These are phyloP conservation scores for Prinsepia uniflora DNA, from an alignment of 306 rosid genomes.

Conservation along the genomic window DNA sequence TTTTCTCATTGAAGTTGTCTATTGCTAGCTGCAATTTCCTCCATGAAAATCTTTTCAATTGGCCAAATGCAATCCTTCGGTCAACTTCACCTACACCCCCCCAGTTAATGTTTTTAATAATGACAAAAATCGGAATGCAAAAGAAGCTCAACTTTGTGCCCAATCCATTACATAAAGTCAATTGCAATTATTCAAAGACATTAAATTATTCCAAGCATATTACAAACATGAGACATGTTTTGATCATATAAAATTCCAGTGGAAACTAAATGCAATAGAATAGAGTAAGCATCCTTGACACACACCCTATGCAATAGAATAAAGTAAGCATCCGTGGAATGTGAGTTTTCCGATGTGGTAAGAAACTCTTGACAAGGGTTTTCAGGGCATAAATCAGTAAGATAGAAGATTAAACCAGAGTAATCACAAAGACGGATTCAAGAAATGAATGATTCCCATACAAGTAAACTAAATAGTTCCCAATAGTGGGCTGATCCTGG, in stretches of 20 bases:
- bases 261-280: background rate
- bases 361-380: conserved; percentile 71
- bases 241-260: background rate
- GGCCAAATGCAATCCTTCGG: conserved; percentile 94
- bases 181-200: conserved; percentile 1
- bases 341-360: too few species aligned
- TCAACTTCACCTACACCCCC: conserved; percentile 84
- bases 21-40: conserved; percentile 90
- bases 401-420: background rate
- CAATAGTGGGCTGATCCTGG: conserved; percentile 3
- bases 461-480: background rate
- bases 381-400: conserved; percentile 85
- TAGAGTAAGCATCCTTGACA: background rate
- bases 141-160: conserved; percentile 13
- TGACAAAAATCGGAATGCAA: background rate
- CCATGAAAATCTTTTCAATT: conserved; percentile 84
- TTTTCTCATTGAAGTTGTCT: conserved; percentile 81
- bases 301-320: too few species aligned
- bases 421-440: conserved; percentile 1
- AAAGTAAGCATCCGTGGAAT: too few species aligned
- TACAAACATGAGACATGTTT: background rate
- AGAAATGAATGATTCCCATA: conserved; percentile 14
- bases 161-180: background rate
- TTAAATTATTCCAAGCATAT: background rate
- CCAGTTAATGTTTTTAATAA: background rate